Percentiles rank a stretch among this genome's conserved stretches.
Conservation (phyloP, 179 eudicot species). For the Drosera spatulata region DNA sequence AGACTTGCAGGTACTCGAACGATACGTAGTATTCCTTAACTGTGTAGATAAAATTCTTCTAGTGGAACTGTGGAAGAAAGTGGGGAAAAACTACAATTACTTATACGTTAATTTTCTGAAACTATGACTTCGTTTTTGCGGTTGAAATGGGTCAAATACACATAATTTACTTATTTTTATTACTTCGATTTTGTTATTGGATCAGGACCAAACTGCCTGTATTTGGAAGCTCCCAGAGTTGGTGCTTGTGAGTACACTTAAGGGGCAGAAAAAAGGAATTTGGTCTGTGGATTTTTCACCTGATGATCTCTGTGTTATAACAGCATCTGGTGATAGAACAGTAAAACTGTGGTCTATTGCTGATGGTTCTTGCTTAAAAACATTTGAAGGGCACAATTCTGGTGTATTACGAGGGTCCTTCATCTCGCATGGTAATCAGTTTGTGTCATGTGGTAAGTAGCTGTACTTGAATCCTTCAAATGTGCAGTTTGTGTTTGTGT, state of each 20-base stretch:
- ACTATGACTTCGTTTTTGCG: no score
- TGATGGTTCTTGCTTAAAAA: constrained; percentile 87
- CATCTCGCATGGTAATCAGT: constrained; percentile 68
- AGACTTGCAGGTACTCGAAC: no score
- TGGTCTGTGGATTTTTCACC: constrained; percentile 99
- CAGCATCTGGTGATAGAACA: constrained; percentile 94
- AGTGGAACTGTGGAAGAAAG: no score
- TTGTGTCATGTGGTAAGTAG: constrained; percentile 81
- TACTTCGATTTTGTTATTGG: neutral
- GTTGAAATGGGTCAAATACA: no score
- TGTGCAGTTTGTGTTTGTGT: neutral
- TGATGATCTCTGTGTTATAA: constrained; percentile 84
- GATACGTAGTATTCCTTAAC: no score
- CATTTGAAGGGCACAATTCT: constrained; percentile 96
- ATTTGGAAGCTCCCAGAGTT: constrained; percentile 91
- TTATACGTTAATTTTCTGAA: no score
- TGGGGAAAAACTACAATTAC: no score
- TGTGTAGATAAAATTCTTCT: no score
- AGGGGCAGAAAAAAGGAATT: constrained; percentile 92
- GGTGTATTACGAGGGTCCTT: constrained; percentile 81
- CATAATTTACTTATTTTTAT: neutral
- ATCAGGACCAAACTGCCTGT: constrained; percentile 89
- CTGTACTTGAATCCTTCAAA: constrained; percentile 3
- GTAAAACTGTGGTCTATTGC: constrained; percentile 86
- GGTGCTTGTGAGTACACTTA: constrained; percentile 48